Conservation (phyloP, 2,329 filamentous ascomycete genomes). For the Apiospora malaysiana region DNA sequence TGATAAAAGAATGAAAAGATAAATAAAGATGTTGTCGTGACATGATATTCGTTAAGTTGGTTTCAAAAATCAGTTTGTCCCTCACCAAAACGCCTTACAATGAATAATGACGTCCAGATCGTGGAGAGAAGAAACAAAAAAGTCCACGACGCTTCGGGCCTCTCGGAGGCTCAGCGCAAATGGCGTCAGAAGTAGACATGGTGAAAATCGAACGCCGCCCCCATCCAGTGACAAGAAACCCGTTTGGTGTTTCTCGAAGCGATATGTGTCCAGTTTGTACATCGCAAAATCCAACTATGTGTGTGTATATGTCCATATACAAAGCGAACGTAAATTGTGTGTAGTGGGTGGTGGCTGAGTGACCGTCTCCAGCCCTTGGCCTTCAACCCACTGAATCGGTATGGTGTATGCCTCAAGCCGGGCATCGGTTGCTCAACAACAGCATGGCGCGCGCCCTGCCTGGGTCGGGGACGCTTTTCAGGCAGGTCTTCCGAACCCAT, state of each 20-base stretch:
- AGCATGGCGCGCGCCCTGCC: neutral
- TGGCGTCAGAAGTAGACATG: too few species aligned
- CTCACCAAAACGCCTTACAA: constrained; percentile 12
- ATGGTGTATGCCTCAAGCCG: neutral
- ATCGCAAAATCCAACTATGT: neutral
- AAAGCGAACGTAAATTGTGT: constrained; percentile 2
- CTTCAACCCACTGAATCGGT: neutral
- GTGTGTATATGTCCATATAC: constrained; percentile 3
- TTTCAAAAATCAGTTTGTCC: neutral
- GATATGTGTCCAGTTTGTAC: neutral
- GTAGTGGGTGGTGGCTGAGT: neutral
- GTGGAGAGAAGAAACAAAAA: neutral
- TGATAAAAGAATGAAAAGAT: neutral
- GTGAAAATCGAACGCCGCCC: too few species aligned
- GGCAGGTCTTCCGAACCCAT: neutral
- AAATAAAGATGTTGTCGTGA: constrained; percentile 5
- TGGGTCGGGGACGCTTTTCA: neutral
- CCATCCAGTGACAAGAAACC: neutral
- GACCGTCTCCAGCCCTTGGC: neutral
- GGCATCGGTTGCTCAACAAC: neutral
- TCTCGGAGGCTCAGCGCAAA: neutral
- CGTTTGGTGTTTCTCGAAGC: neutral
- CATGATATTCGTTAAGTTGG: constrained; percentile 16
- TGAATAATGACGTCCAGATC: constrained; percentile 1
- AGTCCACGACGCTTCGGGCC: neutral